A percentile compares a stretch with the other conserved stretches of the same genome.
These are phyloP conservation scores for Entelexis sorbosivorans DNA, from an alignment of 1,139 yeast species.

Conservation along the genomic window DNA sequence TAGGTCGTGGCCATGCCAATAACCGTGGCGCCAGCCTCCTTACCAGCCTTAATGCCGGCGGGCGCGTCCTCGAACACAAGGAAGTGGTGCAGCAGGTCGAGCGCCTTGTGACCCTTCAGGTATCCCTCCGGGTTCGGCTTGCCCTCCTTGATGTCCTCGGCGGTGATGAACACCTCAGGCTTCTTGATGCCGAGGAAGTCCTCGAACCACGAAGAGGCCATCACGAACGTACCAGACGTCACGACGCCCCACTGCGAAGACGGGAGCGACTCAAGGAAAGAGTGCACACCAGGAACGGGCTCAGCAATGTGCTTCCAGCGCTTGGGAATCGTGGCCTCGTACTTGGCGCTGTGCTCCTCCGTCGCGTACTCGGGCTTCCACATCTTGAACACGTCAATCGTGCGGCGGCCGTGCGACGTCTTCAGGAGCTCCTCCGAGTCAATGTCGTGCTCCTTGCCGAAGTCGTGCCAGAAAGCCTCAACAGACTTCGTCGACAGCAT, in stretches of 20 bases:
- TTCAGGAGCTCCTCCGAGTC: slow-evolving; percentile 59
- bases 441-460: slow-evolving; percentile 60
- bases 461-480: slow-evolving; percentile 68
- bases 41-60: slow-evolving; percentile 76
- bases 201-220: slow-evolving; percentile 71
- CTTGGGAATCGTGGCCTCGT: slow-evolving; percentile 64
- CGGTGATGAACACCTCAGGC: slow-evolving; percentile 69
- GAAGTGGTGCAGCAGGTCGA: slow-evolving; percentile 39
- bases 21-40: slow-evolving; percentile 71
- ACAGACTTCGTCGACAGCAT: slow-evolving; percentile 74
- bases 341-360: slow-evolving; percentile 51
- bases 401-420: slow-evolving; percentile 74
- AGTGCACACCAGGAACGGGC: slow-evolving; percentile 65
- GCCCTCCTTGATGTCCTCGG: slow-evolving; percentile 65
- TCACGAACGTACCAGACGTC: slow-evolving; percentile 66
- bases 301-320: slow-evolving; percentile 59
- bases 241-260: slow-evolving; percentile 59
- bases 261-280: slow-evolving; percentile 43
- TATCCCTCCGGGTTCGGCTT: slow-evolving; percentile 82
- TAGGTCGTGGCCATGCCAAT: slow-evolving; percentile 78
- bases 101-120: slow-evolving; percentile 49
- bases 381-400: slow-evolving; percentile 62
- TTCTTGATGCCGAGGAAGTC: slow-evolving; percentile 45
- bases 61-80: slow-evolving; percentile 83
- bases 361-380: slow-evolving; percentile 68